Base-by-base conservation (phyloP, 2,329 filamentous ascomycete species). In the Trichothecium sympodiale region DNA sequence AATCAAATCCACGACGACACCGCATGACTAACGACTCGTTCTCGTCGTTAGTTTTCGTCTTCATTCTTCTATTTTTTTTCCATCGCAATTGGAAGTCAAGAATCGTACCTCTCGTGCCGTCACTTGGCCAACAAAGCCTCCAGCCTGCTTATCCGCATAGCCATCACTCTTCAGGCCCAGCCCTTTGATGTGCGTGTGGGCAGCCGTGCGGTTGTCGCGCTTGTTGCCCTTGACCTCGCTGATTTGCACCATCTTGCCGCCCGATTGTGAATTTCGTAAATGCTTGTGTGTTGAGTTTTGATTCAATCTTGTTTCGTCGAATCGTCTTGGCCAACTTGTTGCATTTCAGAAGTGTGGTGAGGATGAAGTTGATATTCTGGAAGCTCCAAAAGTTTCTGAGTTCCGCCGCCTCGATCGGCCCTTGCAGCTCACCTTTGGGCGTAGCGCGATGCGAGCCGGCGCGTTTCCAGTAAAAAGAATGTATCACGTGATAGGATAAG, bases 141-240 rank as follows among this genome's bases (percentile, higher is more conserved):
- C 75, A 25, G 77, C 74, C 42, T 83, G 74, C 45, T 74, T 74
- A 55, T 94, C 88, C 43, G 91, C 86, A 35, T 74, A 80, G 43
- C 91, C 91, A 77, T 94, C 85, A 34, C 75, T 57, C 53, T 84
- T 83, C 48, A 98, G 65, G 14, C 91, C 91, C 29, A 98, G 71
- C 35, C 91, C 91, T 59, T 87, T 94, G 72, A 98, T 98, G 63
- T 98, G 91, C 36, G 89, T 95, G 64, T 98, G 91, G 49, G 89
- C 83, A 42, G 91, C 89, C 33, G 91, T 98, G 56, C 91, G 80
- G 65, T 93, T 91, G 61, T 95, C 89, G 68, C 91, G 87, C 67
- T 80, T 79, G 65, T 86, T 89, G 67, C 83, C 83, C 71, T 94
- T 94, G 54, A 94, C 84, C 67, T 94, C 87, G 67, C 83, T 93